Base-by-base conservation (phyloP, 345 rosid genomes). In the Combretum micranthum region DNA sequence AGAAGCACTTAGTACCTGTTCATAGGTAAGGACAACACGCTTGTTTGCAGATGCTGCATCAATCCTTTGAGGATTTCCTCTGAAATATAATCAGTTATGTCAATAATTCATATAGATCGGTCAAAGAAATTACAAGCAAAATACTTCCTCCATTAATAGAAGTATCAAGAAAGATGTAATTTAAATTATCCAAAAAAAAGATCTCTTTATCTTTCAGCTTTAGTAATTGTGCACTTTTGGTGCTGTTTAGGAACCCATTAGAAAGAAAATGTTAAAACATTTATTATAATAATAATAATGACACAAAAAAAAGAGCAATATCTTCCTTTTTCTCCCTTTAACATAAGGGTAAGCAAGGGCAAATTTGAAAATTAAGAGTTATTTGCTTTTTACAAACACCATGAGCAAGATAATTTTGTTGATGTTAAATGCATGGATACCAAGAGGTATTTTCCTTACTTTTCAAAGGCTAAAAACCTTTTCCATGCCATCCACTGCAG, bases 21-120 rank as follows among this genome's bases (percentile, higher is more conserved):
- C 95, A 56, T 92, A 86, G 58, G 87, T 84, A 73, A 84, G 83
- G 70, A 80, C 75, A 64, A 88, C 83, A 52, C 95, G 80, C 81
- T 92, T 92, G 65, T 81, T 84, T 65, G 95, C 78, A 58, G 77
- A 75, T 26, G 73, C 68, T 49, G 78, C 59, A 64, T 92, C 98
- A 73, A 92, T 83, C 72, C 99, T 81, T 78, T 92, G 99, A 59
- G 97, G 97, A 69, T 92, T 92, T 71, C 84, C 87, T 71, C 96
- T 92, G 78, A 64, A 78, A 75, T 25, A 69, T 23, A 66, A 23
- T 64, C 17, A 69, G 25, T 47, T 52, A 15, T 15, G 22, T 13
- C 43, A 56, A 46, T 45, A 13, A 57, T 44, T n/a, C 5, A 46
- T 23, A 22, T n/a, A 44, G 7, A 15, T 20, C 16, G 25, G 19